Evolutionary conservation across 495 filamentous ascomycete species (phyloP).

Genomic region (Staphylotrichum longicolle): DNA sequence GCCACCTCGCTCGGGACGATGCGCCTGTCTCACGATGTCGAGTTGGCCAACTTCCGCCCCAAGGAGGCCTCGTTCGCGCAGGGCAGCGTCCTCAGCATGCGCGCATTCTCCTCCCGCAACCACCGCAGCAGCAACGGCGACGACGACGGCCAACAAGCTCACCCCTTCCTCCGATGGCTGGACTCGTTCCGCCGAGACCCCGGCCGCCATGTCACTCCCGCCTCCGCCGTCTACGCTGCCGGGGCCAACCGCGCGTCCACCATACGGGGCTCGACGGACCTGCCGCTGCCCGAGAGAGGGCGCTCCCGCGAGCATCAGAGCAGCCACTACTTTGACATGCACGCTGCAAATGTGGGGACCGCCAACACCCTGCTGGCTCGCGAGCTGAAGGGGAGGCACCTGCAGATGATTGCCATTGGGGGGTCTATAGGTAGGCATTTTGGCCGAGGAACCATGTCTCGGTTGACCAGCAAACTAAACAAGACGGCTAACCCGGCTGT

Average conservation of each 20-base stretch:
- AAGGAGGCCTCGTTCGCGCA: slow-evolving; percentile 38
- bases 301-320: slow-evolving; percentile 45
- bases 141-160: slow-evolving; percentile 6
- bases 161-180: slow-evolving; percentile 49
- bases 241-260: slow-evolving; percentile 18
- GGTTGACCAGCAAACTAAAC: too few species aligned
- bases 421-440: slow-evolving; percentile 66
- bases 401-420: slow-evolving; percentile 97
- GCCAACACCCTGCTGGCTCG: slow-evolving; percentile 74
- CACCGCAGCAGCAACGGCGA: neutral
- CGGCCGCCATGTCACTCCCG: slow-evolving; percentile 57
- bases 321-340: slow-evolving; percentile 58
- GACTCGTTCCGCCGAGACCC: slow-evolving; percentile 86
- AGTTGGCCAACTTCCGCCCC: slow-evolving; percentile 25
- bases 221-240: slow-evolving; percentile 47
- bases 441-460: too few species aligned
- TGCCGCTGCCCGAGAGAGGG: slow-evolving; percentile 2
- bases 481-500: too few species aligned
- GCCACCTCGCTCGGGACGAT: slow-evolving; percentile 3
- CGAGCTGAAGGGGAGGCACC: slow-evolving; percentile 77
- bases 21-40: slow-evolving; percentile 20
- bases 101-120: slow-evolving; percentile 36
- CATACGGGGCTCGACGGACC: neutral
- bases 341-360: slow-evolving; percentile 69
- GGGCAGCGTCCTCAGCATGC: slow-evolving; percentile 41